phyloP scores from a whole-genome alignment of 2,329 filamentous ascomycete genomes.

The Colletotrichum tropicicola region DNA sequence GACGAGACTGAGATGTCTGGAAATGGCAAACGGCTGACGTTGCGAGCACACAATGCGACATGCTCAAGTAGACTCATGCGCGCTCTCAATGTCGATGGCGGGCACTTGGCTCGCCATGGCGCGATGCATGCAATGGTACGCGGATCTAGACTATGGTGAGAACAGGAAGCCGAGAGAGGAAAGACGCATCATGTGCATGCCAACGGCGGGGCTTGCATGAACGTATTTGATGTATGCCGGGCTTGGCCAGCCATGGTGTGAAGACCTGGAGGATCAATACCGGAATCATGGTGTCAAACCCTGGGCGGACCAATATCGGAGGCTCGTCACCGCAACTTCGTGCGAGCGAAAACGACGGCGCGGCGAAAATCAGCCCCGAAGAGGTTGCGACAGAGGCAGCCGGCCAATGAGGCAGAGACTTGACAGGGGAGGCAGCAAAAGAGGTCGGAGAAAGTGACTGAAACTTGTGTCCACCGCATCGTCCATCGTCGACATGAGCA shows the following conservation, averaged over 20 bases:
- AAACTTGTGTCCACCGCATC: too few relatives aligned
- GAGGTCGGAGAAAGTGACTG: neutral
- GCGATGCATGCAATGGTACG: conserved; percentile 9
- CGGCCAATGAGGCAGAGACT: too few relatives aligned
- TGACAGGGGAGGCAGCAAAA: too few relatives aligned
- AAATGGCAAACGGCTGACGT: conserved; percentile 7
- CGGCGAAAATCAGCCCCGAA: neutral
- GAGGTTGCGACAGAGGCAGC: too few relatives aligned
- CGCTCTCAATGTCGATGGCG: conserved; percentile 10
- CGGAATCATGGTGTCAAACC: conserved; percentile 7
- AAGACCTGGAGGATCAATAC: conserved; percentile 11
- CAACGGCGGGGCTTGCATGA: conserved; percentile 26
- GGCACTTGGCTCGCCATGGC: conserved; percentile 25
- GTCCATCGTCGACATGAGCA: neutral
- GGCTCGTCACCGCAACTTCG: conserved; percentile 16
- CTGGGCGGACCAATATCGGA: conserved; percentile 4
- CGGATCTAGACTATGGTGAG: conserved; percentile 18
- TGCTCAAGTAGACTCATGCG: conserved; percentile 1
- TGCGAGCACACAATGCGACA: conserved; percentile 14
- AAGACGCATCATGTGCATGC: conserved; percentile 25
- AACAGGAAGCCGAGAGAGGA: conserved; percentile 8
- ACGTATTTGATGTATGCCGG: conserved; percentile 16
- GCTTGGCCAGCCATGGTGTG: conserved; percentile 9
- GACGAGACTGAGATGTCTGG: neutral
- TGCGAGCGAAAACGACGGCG: neutral